Base-by-base conservation (phyloP, 768 basidiomycete genomes). In the Phaeotremella skinneri region DNA sequence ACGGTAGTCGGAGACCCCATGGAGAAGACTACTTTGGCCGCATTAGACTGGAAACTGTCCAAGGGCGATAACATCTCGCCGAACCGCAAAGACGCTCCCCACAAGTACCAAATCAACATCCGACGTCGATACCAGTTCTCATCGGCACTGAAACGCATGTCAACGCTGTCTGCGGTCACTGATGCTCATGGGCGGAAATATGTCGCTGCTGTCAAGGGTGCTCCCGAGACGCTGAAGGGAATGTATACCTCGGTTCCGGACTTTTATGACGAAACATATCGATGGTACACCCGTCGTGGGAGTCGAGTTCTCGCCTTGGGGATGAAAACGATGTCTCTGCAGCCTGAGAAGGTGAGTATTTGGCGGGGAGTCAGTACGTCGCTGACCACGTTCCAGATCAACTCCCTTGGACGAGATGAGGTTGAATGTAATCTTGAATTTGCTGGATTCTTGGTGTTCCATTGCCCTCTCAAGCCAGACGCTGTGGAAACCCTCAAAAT, bases 361-460 rank as follows among this genome's bases (percentile, higher is more conserved):
- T 60, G 16, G 20, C 48, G 26, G 37, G 59, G 39, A 31, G 11
- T 60, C 21, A 45, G 26, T 1, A 7, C n/a, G n/a, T 20, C 45
- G 3, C 20, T 47, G 25, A 11, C 1, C 23, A 16, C 13, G 13
- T 7, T 11, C 6, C 64, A 94, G 91, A 89, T 97, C 71, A 92
- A 92, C 75, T 90, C 89, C 66, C 77, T 97, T n/a, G 79, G 85
- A 37, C 82, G 96, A 47, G 86, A 90, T 39, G 78, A 84, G 29
- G 89, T 90, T 9, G 96, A 99, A 78, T 85, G 84, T 59, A 74
- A 79, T 1, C 81, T 99, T 47, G 79, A 74, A 2, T 99, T 99
- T 69, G 91, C 85, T n/a, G 96, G 96, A 5, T 99, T 99, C 81
- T 81, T 99, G 59, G 91, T 99, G 21, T 99, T 99, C 85, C 93